Evolutionary conservation across 176 grass and related monocot genomes (phyloP), one percentile per base, ranked within the genome.

Genomic region (Oryza punctata): DNA sequence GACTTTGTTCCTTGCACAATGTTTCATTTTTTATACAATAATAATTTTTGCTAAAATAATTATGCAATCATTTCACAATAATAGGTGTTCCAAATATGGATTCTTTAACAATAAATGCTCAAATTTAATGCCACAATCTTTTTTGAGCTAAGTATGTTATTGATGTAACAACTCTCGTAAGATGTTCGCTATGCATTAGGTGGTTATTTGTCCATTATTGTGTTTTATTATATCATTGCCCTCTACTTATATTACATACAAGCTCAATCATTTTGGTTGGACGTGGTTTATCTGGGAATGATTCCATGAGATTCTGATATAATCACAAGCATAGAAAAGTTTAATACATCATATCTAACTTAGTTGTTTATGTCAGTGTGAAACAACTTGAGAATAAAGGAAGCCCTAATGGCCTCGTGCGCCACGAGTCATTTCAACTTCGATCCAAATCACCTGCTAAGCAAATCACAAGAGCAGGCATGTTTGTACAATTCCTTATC

Each of bases 401-500:
- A 81, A 44, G n/a, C 21, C 23, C 19, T 67, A 90, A 92, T 77
- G 65, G 72, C 4, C 38, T 86, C 78, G 43, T 65, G 26, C 75
- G 30, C 26, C 76, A 80, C n/a, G 79, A 82, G 28, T 82, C 87
- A 46, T 78, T 88, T 86, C 83, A 87, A 82, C 44, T 79, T 28
- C 26, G 44, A 60, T 59, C 84, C 12, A 73, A 80, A 66, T 29
- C 77, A 84, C 65, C 77, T 14, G 0, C 87, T 45, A 84, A 69
- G 73, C 49, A 78, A 66, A 66, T 77, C 49, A 28, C 63, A 69
- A 83, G 79, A 83, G 77, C 87, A 87, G 75, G 91, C 49, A 92
- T 28, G 83, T 87, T 61, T 77, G 37, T 47, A 69, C 38, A 83
- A 38, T 78, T 77, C 2, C 63, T 89, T 73, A 69, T 15, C 13